Conservation (phyloP, 495 filamentous ascomycete species). For the Hypoxylon cercidicola region DNA sequence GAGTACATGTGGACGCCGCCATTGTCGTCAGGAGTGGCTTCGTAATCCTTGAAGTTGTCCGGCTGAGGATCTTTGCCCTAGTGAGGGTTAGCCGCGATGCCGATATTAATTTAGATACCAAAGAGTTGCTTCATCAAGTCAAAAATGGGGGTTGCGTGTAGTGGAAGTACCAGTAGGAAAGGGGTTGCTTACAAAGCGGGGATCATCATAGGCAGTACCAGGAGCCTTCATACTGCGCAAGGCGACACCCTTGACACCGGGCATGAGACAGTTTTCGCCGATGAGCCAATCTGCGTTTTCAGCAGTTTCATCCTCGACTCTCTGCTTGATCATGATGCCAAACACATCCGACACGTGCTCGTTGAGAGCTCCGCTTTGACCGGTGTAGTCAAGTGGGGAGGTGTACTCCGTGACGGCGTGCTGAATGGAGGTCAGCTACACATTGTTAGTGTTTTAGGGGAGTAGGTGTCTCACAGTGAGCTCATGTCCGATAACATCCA, state of each 20-base stretch:
- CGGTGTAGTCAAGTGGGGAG: slow-evolving; percentile 53
- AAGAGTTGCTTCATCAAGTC: background rate
- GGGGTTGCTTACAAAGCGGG: slow-evolving; percentile 50
- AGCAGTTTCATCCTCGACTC: slow-evolving; percentile 53
- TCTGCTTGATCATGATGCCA: slow-evolving; percentile 65
- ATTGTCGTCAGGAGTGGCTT: slow-evolving; percentile 50
- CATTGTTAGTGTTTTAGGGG: background rate
- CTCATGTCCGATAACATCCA: slow-evolving; percentile 65
- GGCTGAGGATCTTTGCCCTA: slow-evolving; percentile 60
- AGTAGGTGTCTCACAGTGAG: slow-evolving; percentile 46
- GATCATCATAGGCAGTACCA: slow-evolving; percentile 60
- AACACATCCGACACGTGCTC: slow-evolving; percentile 65
- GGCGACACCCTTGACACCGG: slow-evolving; percentile 56
- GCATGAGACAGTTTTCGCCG: slow-evolving; percentile 58
- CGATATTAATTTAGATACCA: background rate
- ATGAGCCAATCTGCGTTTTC: slow-evolving; percentile 62
- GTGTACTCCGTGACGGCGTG: slow-evolving; percentile 62
- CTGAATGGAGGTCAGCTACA: slow-evolving; percentile 10
- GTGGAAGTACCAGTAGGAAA: background rate
- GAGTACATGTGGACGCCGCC: slow-evolving; percentile 64
- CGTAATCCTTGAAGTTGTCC: slow-evolving; percentile 52
- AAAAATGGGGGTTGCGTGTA: too few relatives aligned
- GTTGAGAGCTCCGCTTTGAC: slow-evolving; percentile 61
- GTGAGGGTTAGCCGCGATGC: slow-evolving; percentile 7
- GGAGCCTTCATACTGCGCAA: slow-evolving; percentile 62